Base-by-base conservation (phyloP, 225 moss, liverwort and hornwort genomes). In the Pleurozium schreberi region DNA sequence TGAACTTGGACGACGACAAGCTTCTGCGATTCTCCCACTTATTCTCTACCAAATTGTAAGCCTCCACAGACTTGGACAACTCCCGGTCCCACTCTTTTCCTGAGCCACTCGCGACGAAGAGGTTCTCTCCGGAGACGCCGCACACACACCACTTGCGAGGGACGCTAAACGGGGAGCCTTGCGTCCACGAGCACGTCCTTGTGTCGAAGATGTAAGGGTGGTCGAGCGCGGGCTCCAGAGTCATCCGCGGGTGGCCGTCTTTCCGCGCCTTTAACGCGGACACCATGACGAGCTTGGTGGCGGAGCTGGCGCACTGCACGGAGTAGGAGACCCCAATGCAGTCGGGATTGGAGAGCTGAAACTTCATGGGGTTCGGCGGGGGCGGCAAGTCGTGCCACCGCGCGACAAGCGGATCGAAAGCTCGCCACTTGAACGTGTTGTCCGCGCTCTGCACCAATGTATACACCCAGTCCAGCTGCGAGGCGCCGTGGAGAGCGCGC, bases 141-240 rank as follows among this genome's bases (percentile, higher is more conserved):
- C 96, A 97, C 14, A 94, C 98, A 66, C 98, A 98, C 98, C 98
- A 98, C 64, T 95, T 96, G 43, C 98, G 90, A 6, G 98, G 95
- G 14, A 95, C 95, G 8, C 73, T 49, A 31, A 98, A 96, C 6
- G 90, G 82, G 20, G 88, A 38, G 22, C 98, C 96, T 63, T 91
- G 91, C 50, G 78, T 93, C 98, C 98, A 98, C 49, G 83, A 12
- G 73, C 91, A 64, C 3, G 87, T 91, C 82, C 85, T 73, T 4
- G 96, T 94, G 65, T 98, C 96, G 88, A 95, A 98, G 49, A 96
- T 84, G 88, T 92, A 95, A 2, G 96, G 98, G 65, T 91, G 92
- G 43, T 95, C 89, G 6, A 98, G 93, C 7, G 98, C 98, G 26
- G 98, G 98, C 89, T 95, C 95, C 68, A 96, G 85, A 11, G 89